Base-by-base conservation (phyloP, 169 alveolate species). In the Cryptosporidium felis region DNA sequence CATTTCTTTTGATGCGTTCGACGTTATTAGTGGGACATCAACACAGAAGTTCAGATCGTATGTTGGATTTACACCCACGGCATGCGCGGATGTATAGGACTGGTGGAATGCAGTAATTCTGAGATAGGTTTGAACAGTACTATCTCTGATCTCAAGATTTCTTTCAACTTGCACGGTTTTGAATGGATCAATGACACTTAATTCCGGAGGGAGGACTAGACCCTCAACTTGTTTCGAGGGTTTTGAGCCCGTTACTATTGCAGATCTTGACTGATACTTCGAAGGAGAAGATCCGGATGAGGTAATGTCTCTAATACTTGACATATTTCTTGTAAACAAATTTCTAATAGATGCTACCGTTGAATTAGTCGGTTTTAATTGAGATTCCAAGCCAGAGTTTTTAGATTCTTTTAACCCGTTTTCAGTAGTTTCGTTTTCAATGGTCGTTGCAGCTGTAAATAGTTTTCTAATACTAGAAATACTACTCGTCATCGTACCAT, bases 81-180 rank as follows among this genome's bases (percentile, higher is more conserved):
- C 85, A 58, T 74, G 85, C 16, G 85, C 85, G 23, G 85, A 74
- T 0, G 85, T 74, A 21, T 74, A 74, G 26, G 85, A 51, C 56
- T 74, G 85, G 32, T 74, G 85, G 32, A 74, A 74, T 14, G 85
- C 85, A 47, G 85, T 74, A 8, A 74, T 74, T 53, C 85, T 49
- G 14, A 74, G 44, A 51, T 74, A 74, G 8, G 85, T 74, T 21
- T 74, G 85, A 49, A 74, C 85, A 21, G 85, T 74, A 38, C 85
- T 74, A 16, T 74, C 85, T 38, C 85, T 49, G 12, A 74, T 53
- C 12, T 74, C 85, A 6, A 53, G 10, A n/a, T 49, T 56, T 56
- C 67, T 74, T 16, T 74, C 85, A 32, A 53, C 67, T 21, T 74
- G 85, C 18, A 74, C 67, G 16, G 85, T 74, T 74, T 74, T 40